Base-by-base conservation (phyloP, 2,329 filamentous ascomycete genomes). In the Monilinia laxa region DNA sequence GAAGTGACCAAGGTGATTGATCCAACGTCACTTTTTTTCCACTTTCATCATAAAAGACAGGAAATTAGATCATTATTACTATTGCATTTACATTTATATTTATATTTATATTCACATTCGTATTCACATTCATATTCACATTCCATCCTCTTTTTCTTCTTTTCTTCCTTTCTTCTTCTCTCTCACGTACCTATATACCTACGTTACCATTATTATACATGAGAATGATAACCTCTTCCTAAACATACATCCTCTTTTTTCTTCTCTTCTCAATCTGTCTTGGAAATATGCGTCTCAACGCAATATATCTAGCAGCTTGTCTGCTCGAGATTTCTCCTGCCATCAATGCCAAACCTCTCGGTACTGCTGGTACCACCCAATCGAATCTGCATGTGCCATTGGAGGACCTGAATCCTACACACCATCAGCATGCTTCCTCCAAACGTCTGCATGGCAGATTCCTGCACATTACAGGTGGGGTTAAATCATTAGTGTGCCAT, bases 401-500 rank as follows among this genome's bases (percentile, higher is more conserved):
- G 73, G 73, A 72, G 70, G 73, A 70, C 67, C 70, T 70, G 49
- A 64, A 55, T 69, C 49, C 59, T 60, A 28, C 68, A 71, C 67
- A 62, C 65, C 70, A 70, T 64, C 67, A 66, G 28, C 65, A 67
- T 51, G 66, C 69, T 40, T 65, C 72, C 47, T 57, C 65, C 35
- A 68, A 71, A 69, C 83, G 81, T 73, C 79, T 92, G 73, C 84
- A 85, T 70, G 92, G 92, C 71, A 87, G 86, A 76, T 96, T 96
- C 80, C 83, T 96, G 75, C 92, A 96, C 79, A 91, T 96, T 73
- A 95, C 92, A 79, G 93, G 92, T 94, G 81, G 69, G 83, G 53
- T 60, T 65, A 62, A 69, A 64, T 59, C 59, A 42, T 20, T 59
- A 25, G 5, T 31, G n/a, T 31, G 10, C 47, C 38, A 47, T 66